Percentiles rank a stretch among this genome's conserved stretches.
Conservation (phyloP, 192 early-diverging fungal genomes). For the Jimgerdemannia flammicorona region DNA sequence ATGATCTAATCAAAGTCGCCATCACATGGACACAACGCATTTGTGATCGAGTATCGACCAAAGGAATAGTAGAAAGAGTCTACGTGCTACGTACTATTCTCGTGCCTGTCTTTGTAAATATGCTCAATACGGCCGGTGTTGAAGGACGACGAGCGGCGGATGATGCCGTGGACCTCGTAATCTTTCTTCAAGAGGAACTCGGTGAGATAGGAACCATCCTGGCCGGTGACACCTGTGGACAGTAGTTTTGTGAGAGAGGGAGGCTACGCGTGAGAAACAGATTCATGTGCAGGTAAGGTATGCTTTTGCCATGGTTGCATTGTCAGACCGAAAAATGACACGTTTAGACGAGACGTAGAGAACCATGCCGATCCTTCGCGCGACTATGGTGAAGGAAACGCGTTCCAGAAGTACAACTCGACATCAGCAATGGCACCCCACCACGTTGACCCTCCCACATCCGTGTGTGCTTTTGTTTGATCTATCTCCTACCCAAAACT, state of each 20-base stretch:
- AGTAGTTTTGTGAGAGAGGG: neutral
- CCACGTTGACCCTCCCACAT: too few relatives aligned
- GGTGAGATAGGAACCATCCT: slow-evolving; percentile 76
- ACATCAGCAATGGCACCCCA: too few relatives aligned
- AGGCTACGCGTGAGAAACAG: neutral
- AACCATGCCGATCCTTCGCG: neutral
- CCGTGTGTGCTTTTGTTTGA: too few relatives aligned
- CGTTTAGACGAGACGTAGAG: neutral
- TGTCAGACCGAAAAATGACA: neutral
- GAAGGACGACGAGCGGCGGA: slow-evolving; percentile 81
- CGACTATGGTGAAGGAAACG: too few relatives aligned
- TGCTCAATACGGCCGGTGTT: slow-evolving; percentile 80
- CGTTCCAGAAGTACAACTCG: too few relatives aligned
- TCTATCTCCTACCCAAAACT: too few relatives aligned
- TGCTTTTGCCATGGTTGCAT: too few relatives aligned
- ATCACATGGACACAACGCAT: neutral
- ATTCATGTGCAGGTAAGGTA: too few relatives aligned
- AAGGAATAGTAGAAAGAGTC: too few relatives aligned
- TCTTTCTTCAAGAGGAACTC: slow-evolving; percentile 72
- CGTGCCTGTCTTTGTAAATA: slow-evolving; percentile 71
- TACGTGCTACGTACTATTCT: slow-evolving; percentile 41
- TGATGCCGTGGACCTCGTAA: slow-evolving; percentile 78
- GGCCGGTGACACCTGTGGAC: slow-evolving; percentile 68
- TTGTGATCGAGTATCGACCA: too few relatives aligned
- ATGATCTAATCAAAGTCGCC: neutral